Evolutionary conservation across 352 stramenopile genomes (phyloP), one percentile per base, ranked within the genome.

Genomic region (Phytophthora pseudosyringae): DNA sequence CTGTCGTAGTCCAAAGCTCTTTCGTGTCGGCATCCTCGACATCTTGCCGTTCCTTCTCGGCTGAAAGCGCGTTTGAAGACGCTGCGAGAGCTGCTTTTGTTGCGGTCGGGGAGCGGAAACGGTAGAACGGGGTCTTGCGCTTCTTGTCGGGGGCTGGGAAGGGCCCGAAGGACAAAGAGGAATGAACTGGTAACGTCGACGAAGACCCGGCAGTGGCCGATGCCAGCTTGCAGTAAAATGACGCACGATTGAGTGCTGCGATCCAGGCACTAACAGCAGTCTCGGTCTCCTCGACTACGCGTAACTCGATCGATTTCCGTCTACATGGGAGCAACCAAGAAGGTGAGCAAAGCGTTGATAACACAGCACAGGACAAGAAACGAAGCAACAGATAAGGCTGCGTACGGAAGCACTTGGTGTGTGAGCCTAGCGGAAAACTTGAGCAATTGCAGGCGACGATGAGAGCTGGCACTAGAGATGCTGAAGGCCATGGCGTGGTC

Each of bases 391-490:
- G 15, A 29, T 15, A 39, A 3, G 18, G 12, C 4, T 21, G 71
- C 73, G 47, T 79, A 89, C 80, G 75, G 72, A 46, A 81, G 68
- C 28, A 85, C 64, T 60, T 94, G 81, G 32, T 88, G 78, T n/a
- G 81, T 88, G 46, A 89, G 78, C n/a, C 82, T 79, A 15, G 66
- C 71, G 25, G 71, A 83, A 46, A 92, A 94, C 60, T 92, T 94
- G 59, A 91, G 73, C 11, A 90, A 69, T 59, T 90, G 78, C 12
- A 92, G 66, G 25, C 63, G 80, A 47, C 80, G 73, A 7, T 81
- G 57, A n/a, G 65, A 65, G n/a, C 71, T 84, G 4, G 81, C 86
- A 35, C 83, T 85, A 13, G 83, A 86, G 28, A 92, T 91, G 38
- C 81, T 91, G 45, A 94, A 88, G 4, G 64, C 71, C 78, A 88